Percentiles rank a stretch among this genome's conserved stretches.
These are phyloP conservation scores for Glycine tomentella DNA, from an alignment of 306 rosid genomes.

Conservation along the genomic window DNA sequence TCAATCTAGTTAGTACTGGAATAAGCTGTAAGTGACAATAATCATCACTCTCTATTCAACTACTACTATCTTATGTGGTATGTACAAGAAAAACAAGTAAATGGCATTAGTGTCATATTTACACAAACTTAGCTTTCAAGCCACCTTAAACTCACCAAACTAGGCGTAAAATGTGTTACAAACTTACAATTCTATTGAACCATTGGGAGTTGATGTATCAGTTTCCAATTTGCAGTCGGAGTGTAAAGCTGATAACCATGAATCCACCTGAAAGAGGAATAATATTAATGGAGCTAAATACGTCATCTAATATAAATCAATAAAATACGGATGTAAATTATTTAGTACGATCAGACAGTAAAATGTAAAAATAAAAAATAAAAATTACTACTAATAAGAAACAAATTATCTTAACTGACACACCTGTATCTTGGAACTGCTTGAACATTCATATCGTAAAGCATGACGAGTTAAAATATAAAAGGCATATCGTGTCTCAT, in stretches of 20 bases:
- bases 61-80: no score
- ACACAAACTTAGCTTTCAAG: neutral
- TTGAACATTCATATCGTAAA: conserved; percentile 84
- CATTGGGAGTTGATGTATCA: conserved; percentile 49
- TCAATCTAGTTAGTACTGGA: no score
- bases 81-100: no score
- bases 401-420: conserved; percentile 22
- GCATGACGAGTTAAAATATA: conserved; percentile 78
- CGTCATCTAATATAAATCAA: neutral
- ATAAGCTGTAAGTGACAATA: no score
- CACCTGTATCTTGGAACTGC: conserved; percentile 81
- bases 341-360: neutral
- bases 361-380: no score
- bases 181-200: conserved; percentile 33
- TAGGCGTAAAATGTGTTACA: conserved; percentile 34
- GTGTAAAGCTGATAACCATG: conserved; percentile 75
- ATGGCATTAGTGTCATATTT: conserved; percentile 34
- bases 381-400: neutral
- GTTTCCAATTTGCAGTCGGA: conserved; percentile 64
- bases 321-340: neutral
- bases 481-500: conserved; percentile 68
- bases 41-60: no score
- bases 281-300: neutral
- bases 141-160: conserved; percentile 31
- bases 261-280: conserved; percentile 65